These are phyloP conservation scores for Monotropa hypopitys DNA, from an alignment of 179 eudicot species.

Conservation along the genomic window DNA sequence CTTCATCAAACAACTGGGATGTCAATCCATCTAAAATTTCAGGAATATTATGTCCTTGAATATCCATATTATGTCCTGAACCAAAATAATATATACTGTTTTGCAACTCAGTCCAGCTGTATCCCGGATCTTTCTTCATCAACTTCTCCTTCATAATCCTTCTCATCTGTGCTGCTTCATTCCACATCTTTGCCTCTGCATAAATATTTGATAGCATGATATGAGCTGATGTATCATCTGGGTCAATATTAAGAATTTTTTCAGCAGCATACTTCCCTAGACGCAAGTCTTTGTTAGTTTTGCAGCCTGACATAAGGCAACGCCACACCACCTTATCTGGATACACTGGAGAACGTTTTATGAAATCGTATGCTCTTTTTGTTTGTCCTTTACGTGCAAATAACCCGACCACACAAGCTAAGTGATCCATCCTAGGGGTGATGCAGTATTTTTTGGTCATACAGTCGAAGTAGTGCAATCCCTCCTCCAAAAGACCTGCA, in stretches of 20 bases:
- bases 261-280: slow-evolving; percentile 29
- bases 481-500: slow-evolving; percentile 26
- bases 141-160: slow-evolving; percentile 21
- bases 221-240: slow-evolving; percentile 29
- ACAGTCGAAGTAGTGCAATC: slow-evolving; percentile 20
- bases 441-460: slow-evolving; percentile 23
- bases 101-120: slow-evolving; percentile 29
- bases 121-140: slow-evolving; percentile 31
- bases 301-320: slow-evolving; percentile 33
- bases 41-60: background rate
- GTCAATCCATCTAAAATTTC: slow-evolving; percentile 21
- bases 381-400: slow-evolving; percentile 28
- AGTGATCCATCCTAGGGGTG: slow-evolving; percentile 27
- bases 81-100: slow-evolving; percentile 15
- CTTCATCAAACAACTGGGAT: slow-evolving; percentile 21
- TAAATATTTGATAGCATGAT: slow-evolving; percentile 32
- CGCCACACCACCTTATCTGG: slow-evolving; percentile 38
- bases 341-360: slow-evolving; percentile 9
- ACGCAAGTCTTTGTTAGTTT: slow-evolving; percentile 19
- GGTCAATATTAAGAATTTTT: slow-evolving; percentile 27
- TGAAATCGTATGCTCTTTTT: slow-evolving; percentile 23
- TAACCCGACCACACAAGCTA: slow-evolving; percentile 29
- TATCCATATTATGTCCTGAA: slow-evolving; percentile 5
- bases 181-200: slow-evolving; percentile 33
- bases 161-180: slow-evolving; percentile 27